These are phyloP conservation scores for Phylloporus sp. DNA, from an alignment of 768 basidiomycete genomes.

Conservation along the genomic window DNA sequence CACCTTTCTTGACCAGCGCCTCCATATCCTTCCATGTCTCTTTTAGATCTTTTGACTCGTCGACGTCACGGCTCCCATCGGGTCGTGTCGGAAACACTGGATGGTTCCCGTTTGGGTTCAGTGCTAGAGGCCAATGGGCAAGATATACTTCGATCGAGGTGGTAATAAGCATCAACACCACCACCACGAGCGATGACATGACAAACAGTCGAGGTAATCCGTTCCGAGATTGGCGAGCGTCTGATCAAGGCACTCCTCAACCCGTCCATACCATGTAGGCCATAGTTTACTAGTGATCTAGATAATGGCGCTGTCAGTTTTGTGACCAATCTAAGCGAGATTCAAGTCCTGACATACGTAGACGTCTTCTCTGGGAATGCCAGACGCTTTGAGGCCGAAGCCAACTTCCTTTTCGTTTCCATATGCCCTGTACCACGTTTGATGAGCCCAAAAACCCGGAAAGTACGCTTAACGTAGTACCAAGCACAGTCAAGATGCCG, in stretches of 20 bases:
- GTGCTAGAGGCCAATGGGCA: constrained; percentile 78
- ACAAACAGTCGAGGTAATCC: constrained; percentile 78
- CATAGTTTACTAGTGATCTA: constrained; percentile 73
- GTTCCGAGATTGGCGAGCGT: constrained; percentile 76
- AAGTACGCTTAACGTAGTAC: constrained; percentile 22
- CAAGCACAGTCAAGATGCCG: constrained; percentile 72
- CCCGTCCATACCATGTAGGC: constrained; percentile 64
- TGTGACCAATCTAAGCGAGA: background rate
- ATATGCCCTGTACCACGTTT: constrained; percentile 45
- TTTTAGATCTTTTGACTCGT: constrained; percentile 58
- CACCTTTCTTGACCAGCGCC: constrained; percentile 59
- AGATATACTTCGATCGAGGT: constrained; percentile 54
- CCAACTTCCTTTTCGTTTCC: constrained; percentile 83
- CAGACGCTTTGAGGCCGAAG: constrained; percentile 71
- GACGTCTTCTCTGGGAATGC: constrained; percentile 71
- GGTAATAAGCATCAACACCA: background rate
- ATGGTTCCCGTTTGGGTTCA: constrained; percentile 68
- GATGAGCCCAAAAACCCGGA: constrained; percentile 7
- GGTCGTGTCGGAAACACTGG: constrained; percentile 54
- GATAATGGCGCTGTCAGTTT: background rate
- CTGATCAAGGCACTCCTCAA: constrained; percentile 70
- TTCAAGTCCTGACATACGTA: constrained; percentile 41
- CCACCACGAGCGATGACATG: background rate
- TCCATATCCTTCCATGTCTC: constrained; percentile 90
- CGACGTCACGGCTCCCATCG: constrained; percentile 64